phyloP scores from a whole-genome alignment of 2,329 filamentous ascomycete species.

The Coniella lustricola region DNA sequence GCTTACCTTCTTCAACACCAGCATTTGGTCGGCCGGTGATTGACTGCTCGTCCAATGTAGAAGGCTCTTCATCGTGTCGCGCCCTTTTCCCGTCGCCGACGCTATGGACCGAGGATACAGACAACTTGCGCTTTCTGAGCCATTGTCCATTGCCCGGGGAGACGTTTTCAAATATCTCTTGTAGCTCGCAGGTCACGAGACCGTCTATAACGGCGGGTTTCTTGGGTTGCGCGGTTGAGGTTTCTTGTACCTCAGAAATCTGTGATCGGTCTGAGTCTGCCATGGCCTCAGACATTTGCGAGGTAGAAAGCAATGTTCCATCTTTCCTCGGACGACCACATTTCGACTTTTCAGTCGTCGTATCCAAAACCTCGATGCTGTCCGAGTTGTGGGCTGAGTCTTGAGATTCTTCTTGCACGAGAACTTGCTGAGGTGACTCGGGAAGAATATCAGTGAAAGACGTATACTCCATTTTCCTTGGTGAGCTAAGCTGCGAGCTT shows the following conservation, averaged over 20 bases:
- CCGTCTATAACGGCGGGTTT: conserved; percentile 15
- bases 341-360: not conserved
- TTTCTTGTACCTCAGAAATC: conserved; percentile 15
- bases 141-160: conserved; percentile 12
- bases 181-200: conserved; percentile 16
- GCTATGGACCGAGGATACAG: conserved; percentile 19
- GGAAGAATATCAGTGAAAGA: conserved; percentile 13
- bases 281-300: not conserved
- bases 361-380: conserved; percentile 9
- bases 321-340: conserved; percentile 8
- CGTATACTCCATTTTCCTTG: conserved; percentile 9
- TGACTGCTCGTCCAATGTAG: conserved; percentile 11
- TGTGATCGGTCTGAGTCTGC: not conserved
- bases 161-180: conserved; percentile 14
- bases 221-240: not conserved
- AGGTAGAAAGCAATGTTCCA: not conserved
- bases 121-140: conserved; percentile 25
- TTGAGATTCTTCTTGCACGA: not conserved
- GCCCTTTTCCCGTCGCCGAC: conserved; percentile 21
- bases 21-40: conserved; percentile 18
- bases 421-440: conserved; percentile 5
- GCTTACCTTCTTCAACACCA: conserved; percentile 1
- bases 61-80: conserved; percentile 16
- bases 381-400: not conserved
- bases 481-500: conserved; percentile 13